Conservation (phyloP, 495 filamentous ascomycete genomes). For the Penicillium tannophilum region DNA sequence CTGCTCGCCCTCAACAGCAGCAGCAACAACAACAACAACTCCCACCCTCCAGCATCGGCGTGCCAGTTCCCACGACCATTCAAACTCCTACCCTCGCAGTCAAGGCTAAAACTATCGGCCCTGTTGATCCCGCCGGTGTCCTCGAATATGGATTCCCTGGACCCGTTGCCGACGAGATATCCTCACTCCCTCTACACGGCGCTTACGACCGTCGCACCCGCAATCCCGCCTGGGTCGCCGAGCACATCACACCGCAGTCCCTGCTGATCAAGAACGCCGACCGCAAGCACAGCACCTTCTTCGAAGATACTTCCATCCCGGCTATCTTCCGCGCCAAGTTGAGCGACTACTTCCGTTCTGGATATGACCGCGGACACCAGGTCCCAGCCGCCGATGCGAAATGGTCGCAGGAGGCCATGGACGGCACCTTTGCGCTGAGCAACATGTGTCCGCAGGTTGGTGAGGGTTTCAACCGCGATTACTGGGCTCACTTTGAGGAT, state of each 20-base stretch:
- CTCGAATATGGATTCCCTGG: conserved; percentile 98
- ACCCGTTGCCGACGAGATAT: conserved; percentile 79
- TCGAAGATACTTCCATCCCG: conserved; percentile 79
- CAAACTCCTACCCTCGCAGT: conserved; percentile 41
- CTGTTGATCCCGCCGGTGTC: conserved; percentile 84
- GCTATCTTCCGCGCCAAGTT: conserved; percentile 86
- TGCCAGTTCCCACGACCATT: conserved; percentile 32
- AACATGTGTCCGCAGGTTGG: conserved; percentile 99
- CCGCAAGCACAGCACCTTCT: conserved; percentile 78
- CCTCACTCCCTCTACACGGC: conserved; percentile 72
- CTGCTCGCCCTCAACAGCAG: conserved; percentile 23
- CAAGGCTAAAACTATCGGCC: conserved; percentile 47
- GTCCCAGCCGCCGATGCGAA: conserved; percentile 97
- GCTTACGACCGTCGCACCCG: conserved; percentile 89
- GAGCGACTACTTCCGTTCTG: conserved; percentile 88
- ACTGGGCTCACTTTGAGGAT: conserved; percentile 98
- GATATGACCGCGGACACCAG: conserved; percentile 73
- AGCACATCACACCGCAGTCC: conserved; percentile 94
- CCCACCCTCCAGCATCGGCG: conserved; percentile 22
- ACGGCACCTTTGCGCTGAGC: conserved; percentile 85
- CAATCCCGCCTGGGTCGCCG: conserved; percentile 93
- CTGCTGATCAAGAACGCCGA: conserved; percentile 74
- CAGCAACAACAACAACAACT: conserved; percentile 47
- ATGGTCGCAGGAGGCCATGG: conserved; percentile 91
- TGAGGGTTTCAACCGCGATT: conserved; percentile 96